Percentiles rank a stretch among this genome's conserved stretches.
These are phyloP conservation scores for Colletotrichum spaethianum DNA, from an alignment of 2,329 filamentous ascomycete species.

Conservation along the genomic window DNA sequence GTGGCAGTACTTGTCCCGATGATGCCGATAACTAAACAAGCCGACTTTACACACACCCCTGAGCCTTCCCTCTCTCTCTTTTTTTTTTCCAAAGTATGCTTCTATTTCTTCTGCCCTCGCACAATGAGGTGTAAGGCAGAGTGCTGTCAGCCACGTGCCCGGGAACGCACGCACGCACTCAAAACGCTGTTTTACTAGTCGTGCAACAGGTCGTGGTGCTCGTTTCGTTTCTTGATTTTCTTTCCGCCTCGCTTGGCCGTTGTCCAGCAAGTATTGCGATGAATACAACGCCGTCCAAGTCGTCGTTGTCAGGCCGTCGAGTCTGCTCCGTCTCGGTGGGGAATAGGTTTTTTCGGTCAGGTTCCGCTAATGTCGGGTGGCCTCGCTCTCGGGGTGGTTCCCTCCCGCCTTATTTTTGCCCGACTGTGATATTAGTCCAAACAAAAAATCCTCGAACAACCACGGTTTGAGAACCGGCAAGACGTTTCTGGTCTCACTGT, in stretches of 20 bases:
- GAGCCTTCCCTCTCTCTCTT: background rate
- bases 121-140: background rate
- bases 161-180: slow-evolving; percentile 4
- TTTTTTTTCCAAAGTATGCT: background rate
- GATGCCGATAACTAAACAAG: slow-evolving; percentile 25
- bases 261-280: background rate
- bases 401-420: slow-evolving; percentile 4
- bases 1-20: slow-evolving; percentile 30
- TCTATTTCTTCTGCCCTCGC: background rate
- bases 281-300: background rate
- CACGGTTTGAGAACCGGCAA: background rate
- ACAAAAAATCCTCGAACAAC: background rate
- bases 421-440: background rate
- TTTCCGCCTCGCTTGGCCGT: background rate
- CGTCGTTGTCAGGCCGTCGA: background rate
- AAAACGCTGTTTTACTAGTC: slow-evolving; percentile 5
- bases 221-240: slow-evolving; percentile 1
- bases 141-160: slow-evolving; percentile 29
- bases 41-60: slow-evolving; percentile 20
- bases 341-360: background rate
- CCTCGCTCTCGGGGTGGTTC: background rate
- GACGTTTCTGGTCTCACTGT: background rate
- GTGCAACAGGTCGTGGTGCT: background rate
- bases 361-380: background rate
- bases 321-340: background rate